Evolutionary conservation across 495 filamentous ascomycete species (phyloP), one percentile per base, ranked within the genome.

Genomic region (Penicillium angulare): DNA sequence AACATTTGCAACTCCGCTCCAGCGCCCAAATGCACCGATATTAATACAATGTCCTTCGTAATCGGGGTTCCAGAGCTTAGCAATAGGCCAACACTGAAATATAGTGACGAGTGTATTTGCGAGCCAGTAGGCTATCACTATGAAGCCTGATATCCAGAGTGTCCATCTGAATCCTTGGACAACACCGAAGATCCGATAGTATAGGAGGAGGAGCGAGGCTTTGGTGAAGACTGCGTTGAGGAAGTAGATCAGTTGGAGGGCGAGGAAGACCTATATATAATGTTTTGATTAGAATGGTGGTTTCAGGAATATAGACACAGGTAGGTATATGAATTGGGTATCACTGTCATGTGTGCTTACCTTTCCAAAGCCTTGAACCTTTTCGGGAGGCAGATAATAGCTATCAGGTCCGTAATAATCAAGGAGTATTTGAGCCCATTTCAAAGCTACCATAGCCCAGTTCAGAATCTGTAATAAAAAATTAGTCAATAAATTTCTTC

Each of bases 1-100:
- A 43, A 79, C 66, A 41, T 77, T 80, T 35, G 63, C 68, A 32
- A 76, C 60, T 1, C 73, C 76, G 16, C 71, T 77, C 41, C 64
- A 69, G 10, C 70, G 61, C 51, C 71, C 78, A 54, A 77, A 80
- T 13, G 55, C 52, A 6, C 67, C 59, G 43, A 66, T 60, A 29
- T 75, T 51, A 38, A 78, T 69, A 43, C 77, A 80, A 8, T 29
- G 45, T 13, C 65, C 65, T 20, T 47, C 43, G 2, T 47, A 18
- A n/a, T 27, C 33, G 7, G 52, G 41, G 8, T 62, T 42, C 65
- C 65, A 66, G 20, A 57, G 49, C 20, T 61, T 62, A 6, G 58
- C 39, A 7, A 65, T 48, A 8, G 65, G 65, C 8, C 32, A 52
- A 24, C 65, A 68, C 8, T 52, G 54, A 5, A 42, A 46, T 10